Conservation (phyloP, 2,329 filamentous ascomycete species). For the Trichoderma sp. region DNA sequence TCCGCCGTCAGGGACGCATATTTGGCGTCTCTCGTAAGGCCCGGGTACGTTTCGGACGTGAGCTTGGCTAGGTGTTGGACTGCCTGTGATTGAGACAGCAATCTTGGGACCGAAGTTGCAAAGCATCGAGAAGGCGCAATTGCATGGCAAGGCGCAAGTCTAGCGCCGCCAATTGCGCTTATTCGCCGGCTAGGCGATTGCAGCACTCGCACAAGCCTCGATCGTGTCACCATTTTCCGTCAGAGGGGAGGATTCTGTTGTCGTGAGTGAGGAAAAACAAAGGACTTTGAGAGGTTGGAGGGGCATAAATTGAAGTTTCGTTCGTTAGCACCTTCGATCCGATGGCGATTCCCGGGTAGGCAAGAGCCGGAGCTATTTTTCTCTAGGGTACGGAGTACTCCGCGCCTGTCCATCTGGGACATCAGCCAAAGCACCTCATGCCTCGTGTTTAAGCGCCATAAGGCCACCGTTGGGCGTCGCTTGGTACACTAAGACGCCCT, state of each 20-base stretch:
- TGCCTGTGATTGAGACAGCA: constrained; percentile 27
- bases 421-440: neutral
- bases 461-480: neutral
- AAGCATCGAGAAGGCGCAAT: constrained; percentile 25
- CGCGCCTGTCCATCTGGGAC: neutral
- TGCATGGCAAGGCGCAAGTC: neutral
- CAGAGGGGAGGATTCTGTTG: neutral
- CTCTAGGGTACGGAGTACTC: neutral
- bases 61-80: constrained; percentile 50
- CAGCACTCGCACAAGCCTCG: constrained; percentile 22
- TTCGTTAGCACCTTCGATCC: neutral
- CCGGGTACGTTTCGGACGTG: constrained; percentile 82
- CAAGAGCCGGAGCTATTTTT: neutral
- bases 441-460: neutral
- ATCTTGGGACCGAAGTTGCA: constrained; percentile 31
- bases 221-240: constrained; percentile 23
- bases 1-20: constrained; percentile 72
- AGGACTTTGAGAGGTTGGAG: neutral
- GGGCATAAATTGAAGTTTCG: constrained; percentile 4
- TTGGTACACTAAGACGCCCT: neutral
- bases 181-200: constrained; percentile 18
- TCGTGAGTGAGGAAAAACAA: neutral
- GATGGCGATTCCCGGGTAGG: constrained; percentile 4
- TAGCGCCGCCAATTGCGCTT: constrained; percentile 10
- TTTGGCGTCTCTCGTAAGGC: constrained; percentile 72